phyloP scores from a whole-genome alignment of 495 filamentous ascomycete genomes.

The Aspergillus homomorphus region DNA sequence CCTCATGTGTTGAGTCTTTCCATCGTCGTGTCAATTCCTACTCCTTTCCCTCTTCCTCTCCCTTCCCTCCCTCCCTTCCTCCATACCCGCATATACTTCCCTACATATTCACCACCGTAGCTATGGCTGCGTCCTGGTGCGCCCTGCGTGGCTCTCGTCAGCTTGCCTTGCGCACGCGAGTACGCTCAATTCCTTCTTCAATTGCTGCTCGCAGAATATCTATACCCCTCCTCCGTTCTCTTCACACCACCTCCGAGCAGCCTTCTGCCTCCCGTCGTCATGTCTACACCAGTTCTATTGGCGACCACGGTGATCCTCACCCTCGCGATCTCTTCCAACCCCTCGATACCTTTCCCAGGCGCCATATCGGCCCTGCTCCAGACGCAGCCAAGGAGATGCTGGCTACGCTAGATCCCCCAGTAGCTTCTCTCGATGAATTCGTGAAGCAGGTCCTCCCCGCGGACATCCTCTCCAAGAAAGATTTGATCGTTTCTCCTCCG shows the following conservation, averaged over 20 bases:
- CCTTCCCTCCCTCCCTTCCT: not conserved
- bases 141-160: conserved; percentile 44
- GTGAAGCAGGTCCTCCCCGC: conserved; percentile 80
- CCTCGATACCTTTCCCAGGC: conserved; percentile 68
- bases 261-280: conserved; percentile 28
- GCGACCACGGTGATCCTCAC: conserved; percentile 43
- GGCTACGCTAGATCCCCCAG: conserved; percentile 71
- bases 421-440: conserved; percentile 75
- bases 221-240: conserved; percentile 26
- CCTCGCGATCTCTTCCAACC: conserved; percentile 46
- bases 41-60: conserved; percentile 9
- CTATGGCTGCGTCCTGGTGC: conserved; percentile 44
- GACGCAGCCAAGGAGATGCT: conserved; percentile 76
- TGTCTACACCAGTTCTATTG: conserved; percentile 41
- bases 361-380: conserved; percentile 92
- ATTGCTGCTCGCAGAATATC: conserved; percentile 30
- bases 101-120: conserved; percentile 18
- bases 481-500: conserved; percentile 43
- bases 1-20: conserved; percentile 5
- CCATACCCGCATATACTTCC: not conserved
- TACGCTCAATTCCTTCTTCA: conserved; percentile 29
- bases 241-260: conserved; percentile 29
- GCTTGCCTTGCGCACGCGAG: conserved; percentile 38
- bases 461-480: conserved; percentile 71
- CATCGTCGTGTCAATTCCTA: conserved; percentile 2